Base-by-base conservation (phyloP, 2,329 filamentous ascomycete species). In the Neospermospora avenae region DNA sequence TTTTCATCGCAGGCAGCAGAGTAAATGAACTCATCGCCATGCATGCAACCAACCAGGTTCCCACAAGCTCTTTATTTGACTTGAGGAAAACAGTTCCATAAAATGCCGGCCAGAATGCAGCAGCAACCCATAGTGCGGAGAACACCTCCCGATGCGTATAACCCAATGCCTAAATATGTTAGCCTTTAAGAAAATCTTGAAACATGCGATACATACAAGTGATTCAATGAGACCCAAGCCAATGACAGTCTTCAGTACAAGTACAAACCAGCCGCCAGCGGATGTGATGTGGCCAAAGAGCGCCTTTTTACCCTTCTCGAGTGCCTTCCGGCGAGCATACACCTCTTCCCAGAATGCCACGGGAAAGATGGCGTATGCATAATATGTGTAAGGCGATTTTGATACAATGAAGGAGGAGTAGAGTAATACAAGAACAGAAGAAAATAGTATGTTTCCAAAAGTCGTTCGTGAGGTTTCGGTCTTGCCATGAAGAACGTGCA, bases 261-360 rank as follows among this genome's bases (percentile, higher is more conserved):
- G 79, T 28, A 83, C 81, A 22, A 83, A 65, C 31, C 82, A 75
- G 25, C 83, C 84, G 22, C 80, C 77, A 28, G 81, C 76, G 0
- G 87, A 86, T 57, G 82, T 79, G 44, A 93, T 77, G 66, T 93
- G 82, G 0, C 84, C 81, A 65, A 96, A 86, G 8, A 98, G 77
- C 53, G 84, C 80, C 64, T 81, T 81, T 55, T 82, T 80, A 3
- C 92, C 93, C 63, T 86, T 81, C 5, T 77, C 70, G 13, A 97
- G 74, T 44, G 90, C 90, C 48, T 81, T 80, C 58, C 92, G 83
- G 28, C 89, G 85, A 3, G 90, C 90, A 74, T 88, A 93, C 0
- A 97, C 90, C 70, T 97, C 93, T 74, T 97, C 93, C 95, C 95
- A 99, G 77, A 99, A 98, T 59, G 91, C 83, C 2, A 96, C 86